Evolutionary conservation across 176 grass and related monocot genomes (phyloP).

Genomic region (Avena sativa): DNA sequence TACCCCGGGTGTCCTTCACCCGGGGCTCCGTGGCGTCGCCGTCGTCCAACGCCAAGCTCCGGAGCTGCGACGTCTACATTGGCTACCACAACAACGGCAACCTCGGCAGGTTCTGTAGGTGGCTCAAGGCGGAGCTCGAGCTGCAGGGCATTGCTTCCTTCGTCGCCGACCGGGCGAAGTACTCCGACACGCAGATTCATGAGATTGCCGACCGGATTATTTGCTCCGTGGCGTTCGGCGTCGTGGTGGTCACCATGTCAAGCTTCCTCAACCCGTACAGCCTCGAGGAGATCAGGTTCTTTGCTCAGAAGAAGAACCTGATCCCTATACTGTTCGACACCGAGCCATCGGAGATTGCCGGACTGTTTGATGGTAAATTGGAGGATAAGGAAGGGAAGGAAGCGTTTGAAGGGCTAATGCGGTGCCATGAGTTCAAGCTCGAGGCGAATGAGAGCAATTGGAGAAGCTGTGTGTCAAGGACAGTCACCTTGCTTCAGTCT

Average conservation of each 20-base stretch:
- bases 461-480: conserved; percentile 78
- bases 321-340: conserved; percentile 85
- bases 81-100: conserved; percentile 87
- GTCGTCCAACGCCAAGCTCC: conserved; percentile 90
- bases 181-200: conserved; percentile 86
- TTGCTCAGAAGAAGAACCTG: conserved; percentile 97
- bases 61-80: conserved; percentile 92
- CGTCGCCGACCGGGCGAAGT: conserved; percentile 81
- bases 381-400: conserved; percentile 93
- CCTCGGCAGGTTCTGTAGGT: conserved; percentile 88
- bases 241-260: conserved; percentile 79
- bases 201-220: conserved; percentile 94
- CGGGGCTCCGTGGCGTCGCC: conserved; percentile 70
- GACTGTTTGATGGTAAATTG: conserved; percentile 73
- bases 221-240: conserved; percentile 77
- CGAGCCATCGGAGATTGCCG: conserved; percentile 63
- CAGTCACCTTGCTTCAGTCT: conserved; percentile 61
- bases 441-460: conserved; percentile 88
- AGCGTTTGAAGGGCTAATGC: conserved; percentile 83
- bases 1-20: conserved; percentile 86
- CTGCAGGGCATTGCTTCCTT: conserved; percentile 97
- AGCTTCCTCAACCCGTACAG: conserved; percentile 90
- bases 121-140: conserved; percentile 96
- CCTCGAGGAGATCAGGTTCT: conserved; percentile 94
- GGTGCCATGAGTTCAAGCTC: conserved; percentile 85